These are phyloP conservation scores for Hondaea fermentalgiana DNA, from an alignment of 108 stramenopile species.

Conservation along the genomic window DNA sequence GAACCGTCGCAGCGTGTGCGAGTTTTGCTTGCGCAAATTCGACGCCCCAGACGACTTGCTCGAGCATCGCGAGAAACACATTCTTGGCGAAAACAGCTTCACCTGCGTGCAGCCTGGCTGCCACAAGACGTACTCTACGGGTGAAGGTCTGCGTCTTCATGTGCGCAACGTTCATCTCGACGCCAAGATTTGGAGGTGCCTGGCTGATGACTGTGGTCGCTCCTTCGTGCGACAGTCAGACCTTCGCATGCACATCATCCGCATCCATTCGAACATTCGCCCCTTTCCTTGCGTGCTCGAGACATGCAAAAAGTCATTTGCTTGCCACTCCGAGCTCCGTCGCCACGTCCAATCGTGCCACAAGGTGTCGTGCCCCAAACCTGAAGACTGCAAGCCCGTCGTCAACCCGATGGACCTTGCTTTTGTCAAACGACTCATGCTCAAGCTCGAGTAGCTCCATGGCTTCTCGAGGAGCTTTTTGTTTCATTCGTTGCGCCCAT, in stretches of 20 bases:
- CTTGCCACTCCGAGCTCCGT: conserved; percentile 13
- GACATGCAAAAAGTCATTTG: background rate
- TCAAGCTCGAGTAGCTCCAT: background rate
- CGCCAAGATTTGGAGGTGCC: conserved; percentile 5
- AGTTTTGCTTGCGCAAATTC: conserved; percentile 7
- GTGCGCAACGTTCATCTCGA: background rate
- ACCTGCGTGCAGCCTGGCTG: background rate
- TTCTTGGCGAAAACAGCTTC: background rate
- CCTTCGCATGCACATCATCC: conserved; percentile 15
- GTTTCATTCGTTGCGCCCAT: background rate
- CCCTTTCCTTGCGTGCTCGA: background rate
- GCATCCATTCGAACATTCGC: background rate
- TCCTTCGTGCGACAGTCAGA: conserved; percentile 12
- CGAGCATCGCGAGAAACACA: background rate
- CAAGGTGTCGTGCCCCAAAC: background rate
- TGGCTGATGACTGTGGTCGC: background rate
- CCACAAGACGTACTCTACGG: background rate
- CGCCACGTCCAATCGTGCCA: conserved; percentile 12
- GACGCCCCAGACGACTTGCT: background rate
- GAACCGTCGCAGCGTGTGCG: background rate
- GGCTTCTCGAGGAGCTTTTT: background rate
- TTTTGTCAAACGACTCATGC: background rate
- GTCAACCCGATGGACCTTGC: background rate
- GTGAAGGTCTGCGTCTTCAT: background rate
- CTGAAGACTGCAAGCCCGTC: background rate